Evolutionary conservation across 2,329 filamentous ascomycete species (phyloP).

Genomic region (Microcyclosporella mali): DNA sequence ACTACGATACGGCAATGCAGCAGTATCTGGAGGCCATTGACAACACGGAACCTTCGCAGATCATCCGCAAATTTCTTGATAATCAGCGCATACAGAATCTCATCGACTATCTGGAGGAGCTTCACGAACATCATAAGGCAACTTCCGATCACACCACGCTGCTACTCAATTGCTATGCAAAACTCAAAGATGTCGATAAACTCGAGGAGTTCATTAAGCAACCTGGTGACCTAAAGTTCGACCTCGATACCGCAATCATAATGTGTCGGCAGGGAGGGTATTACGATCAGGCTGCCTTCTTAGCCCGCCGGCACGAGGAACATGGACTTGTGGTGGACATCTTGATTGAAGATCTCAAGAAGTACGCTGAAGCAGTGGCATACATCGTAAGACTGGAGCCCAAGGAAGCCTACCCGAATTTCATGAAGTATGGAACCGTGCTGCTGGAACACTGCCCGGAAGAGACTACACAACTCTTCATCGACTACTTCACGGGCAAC

Average conservation of each 20-base stretch:
- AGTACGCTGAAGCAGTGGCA: constrained; percentile 78
- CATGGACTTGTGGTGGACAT: constrained; percentile 93
- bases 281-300: constrained; percentile 90
- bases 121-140: constrained; percentile 88
- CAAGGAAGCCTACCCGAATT: constrained; percentile 72
- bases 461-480: constrained; percentile 79
- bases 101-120: constrained; percentile 92
- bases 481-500: constrained; percentile 86
- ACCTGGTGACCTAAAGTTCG: constrained; percentile 89
- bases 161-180: constrained; percentile 93
- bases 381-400: constrained; percentile 88
- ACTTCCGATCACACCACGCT: constrained; percentile 94
- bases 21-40: constrained; percentile 96
- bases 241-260: constrained; percentile 90
- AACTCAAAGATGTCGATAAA: constrained; percentile 94
- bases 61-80: constrained; percentile 94
- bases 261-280: constrained; percentile 98
- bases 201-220: constrained; percentile 95
- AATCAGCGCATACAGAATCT: constrained; percentile 96
- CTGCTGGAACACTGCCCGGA: constrained; percentile 79
- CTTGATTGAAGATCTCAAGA: constrained; percentile 88
- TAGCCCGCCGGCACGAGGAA: constrained; percentile 90
- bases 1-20: constrained; percentile 94
- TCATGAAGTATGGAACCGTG: constrained; percentile 93
- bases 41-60: constrained; percentile 90